Evolutionary conservation across 2,329 filamentous ascomycete genomes (phyloP).

Genomic region (Aspergillus cejpii): DNA sequence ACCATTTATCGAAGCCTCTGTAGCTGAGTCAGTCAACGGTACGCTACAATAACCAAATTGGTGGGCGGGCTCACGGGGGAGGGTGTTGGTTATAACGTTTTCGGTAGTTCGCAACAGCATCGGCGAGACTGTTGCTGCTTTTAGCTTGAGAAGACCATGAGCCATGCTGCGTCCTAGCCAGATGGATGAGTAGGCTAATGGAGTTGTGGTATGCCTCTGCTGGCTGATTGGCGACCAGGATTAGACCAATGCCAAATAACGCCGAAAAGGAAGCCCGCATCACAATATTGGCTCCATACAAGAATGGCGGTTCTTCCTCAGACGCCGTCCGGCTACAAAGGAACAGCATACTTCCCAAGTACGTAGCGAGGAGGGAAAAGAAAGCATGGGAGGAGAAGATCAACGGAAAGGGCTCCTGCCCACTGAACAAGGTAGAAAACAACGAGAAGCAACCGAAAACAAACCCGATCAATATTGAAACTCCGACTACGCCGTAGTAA

Average conservation of each 20-base stretch:
- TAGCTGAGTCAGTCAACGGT: slow-evolving; percentile 7
- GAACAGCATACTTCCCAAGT: slow-evolving; percentile 26
- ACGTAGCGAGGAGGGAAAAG: slow-evolving; percentile 29
- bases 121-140: slow-evolving; percentile 43
- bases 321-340: slow-evolving; percentile 22
- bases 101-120: slow-evolving; percentile 49
- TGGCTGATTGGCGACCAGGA: slow-evolving; percentile 38
- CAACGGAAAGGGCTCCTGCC: slow-evolving; percentile 28
- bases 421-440: slow-evolving; percentile 29
- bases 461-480: slow-evolving; percentile 35
- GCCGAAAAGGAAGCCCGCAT: slow-evolving; percentile 36
- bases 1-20: slow-evolving; percentile 54
- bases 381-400: slow-evolving; percentile 24
- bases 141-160: slow-evolving; percentile 45
- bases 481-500: slow-evolving; percentile 35
- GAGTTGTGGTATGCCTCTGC: slow-evolving; percentile 45
- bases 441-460: slow-evolving; percentile 31
- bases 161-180: slow-evolving; percentile 45
- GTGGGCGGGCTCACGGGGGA: slow-evolving; percentile 42
- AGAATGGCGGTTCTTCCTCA: slow-evolving; percentile 26
- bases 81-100: slow-evolving; percentile 49
- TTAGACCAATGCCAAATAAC: slow-evolving; percentile 40
- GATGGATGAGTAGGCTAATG: slow-evolving; percentile 50
- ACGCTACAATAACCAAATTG: not conserved
- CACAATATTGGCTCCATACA: slow-evolving; percentile 24